These are phyloP conservation scores for Aspergillus panamensis DNA, from an alignment of 495 filamentous ascomycete genomes.

Conservation along the genomic window DNA sequence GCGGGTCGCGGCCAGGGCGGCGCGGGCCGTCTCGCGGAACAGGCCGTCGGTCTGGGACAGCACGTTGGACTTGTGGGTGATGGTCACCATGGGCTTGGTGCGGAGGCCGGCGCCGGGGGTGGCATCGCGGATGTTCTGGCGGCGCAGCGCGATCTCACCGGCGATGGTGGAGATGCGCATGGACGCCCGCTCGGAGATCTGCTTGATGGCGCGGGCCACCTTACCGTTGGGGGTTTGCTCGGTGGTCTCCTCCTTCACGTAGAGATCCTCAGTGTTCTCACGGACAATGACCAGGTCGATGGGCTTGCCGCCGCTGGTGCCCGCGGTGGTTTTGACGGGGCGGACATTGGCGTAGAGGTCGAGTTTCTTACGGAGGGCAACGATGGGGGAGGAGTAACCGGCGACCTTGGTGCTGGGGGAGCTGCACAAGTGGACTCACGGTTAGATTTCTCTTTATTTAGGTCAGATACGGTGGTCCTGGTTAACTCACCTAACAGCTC, in stretches of 20 bases:
- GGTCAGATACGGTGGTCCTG: not conserved
- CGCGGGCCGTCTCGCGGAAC: constrained; percentile 76
- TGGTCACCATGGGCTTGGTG: constrained; percentile 73
- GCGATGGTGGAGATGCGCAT: constrained; percentile 86
- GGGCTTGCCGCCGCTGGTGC: constrained; percentile 50
- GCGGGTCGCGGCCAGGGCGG: constrained; percentile 60
- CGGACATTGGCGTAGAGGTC: constrained; percentile 97
- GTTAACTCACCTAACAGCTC: constrained; percentile 70
- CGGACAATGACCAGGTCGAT: constrained; percentile 98
- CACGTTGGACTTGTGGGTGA: constrained; percentile 98
- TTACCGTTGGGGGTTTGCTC: constrained; percentile 67
- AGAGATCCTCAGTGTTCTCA: constrained; percentile 98
- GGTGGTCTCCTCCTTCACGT: constrained; percentile 95
- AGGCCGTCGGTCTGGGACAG: constrained; percentile 94
- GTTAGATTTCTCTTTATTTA: not conserved
- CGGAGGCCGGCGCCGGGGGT: constrained; percentile 53
- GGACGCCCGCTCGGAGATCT: constrained; percentile 81
- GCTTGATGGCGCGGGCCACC: constrained; percentile 96
- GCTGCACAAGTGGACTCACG: constrained; percentile 27
- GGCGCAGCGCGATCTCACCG: constrained; percentile 84
- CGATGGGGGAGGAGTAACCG: constrained; percentile 96
- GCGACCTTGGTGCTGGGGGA: constrained; percentile 84
- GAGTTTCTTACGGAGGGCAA: constrained; percentile 91
- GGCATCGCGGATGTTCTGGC: constrained; percentile 70
- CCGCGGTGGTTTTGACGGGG: constrained; percentile 79